Conservation (phyloP, 139 green algal genomes). For the Tetratostichococcus sp. region DNA sequence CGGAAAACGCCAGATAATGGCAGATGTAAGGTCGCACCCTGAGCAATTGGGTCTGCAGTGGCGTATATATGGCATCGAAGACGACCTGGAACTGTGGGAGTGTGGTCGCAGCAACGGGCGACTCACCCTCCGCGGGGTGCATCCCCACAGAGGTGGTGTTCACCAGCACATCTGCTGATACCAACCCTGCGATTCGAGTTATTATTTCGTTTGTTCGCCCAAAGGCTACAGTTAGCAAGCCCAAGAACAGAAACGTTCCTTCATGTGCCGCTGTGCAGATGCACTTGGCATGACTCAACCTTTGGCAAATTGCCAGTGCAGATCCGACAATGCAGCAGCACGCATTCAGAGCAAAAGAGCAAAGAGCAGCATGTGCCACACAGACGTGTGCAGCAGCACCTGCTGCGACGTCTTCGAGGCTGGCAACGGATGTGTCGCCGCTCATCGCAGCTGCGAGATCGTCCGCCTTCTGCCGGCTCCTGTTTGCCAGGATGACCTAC, state of each 20-base stretch:
- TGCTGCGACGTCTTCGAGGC: conserved; percentile 25
- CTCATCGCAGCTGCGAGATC: conserved; percentile 54
- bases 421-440: background rate
- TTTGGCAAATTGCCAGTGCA: too few species aligned
- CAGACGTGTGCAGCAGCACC: background rate
- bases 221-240: too few species aligned
- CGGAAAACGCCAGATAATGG: too few species aligned
- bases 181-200: conserved; percentile 12
- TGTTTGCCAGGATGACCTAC: conserved; percentile 24
- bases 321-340: too few species aligned
- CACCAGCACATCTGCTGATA: conserved; percentile 78
- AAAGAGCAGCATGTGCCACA: background rate
- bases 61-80: conserved; percentile 98
- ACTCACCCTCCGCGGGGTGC: conserved; percentile 59
- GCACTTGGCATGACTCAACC: too few species aligned
- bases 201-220: background rate
- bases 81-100: conserved; percentile 69
- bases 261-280: too few species aligned
- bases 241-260: too few species aligned
- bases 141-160: conserved; percentile 96
- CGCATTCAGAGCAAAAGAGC: too few species aligned
- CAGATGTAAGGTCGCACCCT: conserved; percentile 1
- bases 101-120: conserved; percentile 54
- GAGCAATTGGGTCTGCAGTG: conserved; percentile 81
- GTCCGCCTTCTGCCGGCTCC: conserved; percentile 52